These are phyloP conservation scores for Neoconidiobolus thromboides DNA, from an alignment of 371 early-diverging fungal genomes.

Conservation along the genomic window DNA sequence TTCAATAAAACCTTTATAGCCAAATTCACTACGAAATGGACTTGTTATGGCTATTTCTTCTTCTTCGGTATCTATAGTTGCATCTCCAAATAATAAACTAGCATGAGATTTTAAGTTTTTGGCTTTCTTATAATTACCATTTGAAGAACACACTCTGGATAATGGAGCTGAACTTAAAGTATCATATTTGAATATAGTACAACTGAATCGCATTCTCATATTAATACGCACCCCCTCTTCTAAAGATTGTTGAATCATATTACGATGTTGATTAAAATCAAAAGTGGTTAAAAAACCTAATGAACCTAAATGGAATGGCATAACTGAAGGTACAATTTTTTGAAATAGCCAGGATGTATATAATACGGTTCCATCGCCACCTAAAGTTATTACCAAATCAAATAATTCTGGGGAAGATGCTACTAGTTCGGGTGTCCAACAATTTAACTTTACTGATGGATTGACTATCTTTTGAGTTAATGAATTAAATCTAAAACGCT, in stretches of 20 bases:
- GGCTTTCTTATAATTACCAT: background rate
- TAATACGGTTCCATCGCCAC: slow-evolving; percentile 78
- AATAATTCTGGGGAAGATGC: slow-evolving; percentile 30
- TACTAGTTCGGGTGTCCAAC: slow-evolving; percentile 61
- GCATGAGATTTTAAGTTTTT: background rate
- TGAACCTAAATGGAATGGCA: slow-evolving; percentile 76
- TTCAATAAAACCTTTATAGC: background rate
- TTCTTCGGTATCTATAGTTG: background rate
- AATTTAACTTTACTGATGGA: slow-evolving; percentile 24
- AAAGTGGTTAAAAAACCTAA: slow-evolving; percentile 84
- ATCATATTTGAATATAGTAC: slow-evolving; percentile 49
- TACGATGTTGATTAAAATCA: slow-evolving; percentile 37
- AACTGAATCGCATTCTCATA: slow-evolving; percentile 70
- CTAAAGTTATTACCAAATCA: slow-evolving; percentile 29
- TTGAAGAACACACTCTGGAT: background rate
- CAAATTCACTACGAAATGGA: background rate
- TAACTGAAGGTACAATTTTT: slow-evolving; percentile 59
- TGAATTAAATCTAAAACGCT: slow-evolving; percentile 28
- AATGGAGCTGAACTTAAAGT: slow-evolving; percentile 3
- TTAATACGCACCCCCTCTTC: slow-evolving; percentile 61
- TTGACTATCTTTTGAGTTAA: slow-evolving; percentile 16
- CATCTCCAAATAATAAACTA: background rate
- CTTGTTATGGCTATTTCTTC: slow-evolving; percentile 2
- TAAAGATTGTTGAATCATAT: slow-evolving; percentile 33
- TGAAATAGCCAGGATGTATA: slow-evolving; percentile 82